A percentile compares a stretch with the other conserved stretches of the same genome.
These are phyloP conservation scores for Marasmius sp. DNA, from an alignment of 1,284 basidiomycete species.

Conservation along the genomic window DNA sequence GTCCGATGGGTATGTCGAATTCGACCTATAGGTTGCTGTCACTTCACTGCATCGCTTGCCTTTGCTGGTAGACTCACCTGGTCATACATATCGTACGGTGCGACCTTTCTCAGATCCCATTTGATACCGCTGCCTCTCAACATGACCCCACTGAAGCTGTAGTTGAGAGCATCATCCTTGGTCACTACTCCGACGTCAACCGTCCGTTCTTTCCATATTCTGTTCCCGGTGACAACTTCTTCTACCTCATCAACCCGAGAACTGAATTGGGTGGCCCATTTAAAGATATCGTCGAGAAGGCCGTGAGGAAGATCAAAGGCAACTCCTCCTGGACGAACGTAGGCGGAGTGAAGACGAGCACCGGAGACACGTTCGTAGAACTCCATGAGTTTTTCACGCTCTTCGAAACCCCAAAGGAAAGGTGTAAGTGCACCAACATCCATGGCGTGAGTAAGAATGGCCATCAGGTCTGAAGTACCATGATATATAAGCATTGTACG, in stretches of 20 bases:
- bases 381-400: slow-evolving; percentile 99
- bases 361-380: slow-evolving; percentile 99
- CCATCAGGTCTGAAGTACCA: slow-evolving; percentile 80
- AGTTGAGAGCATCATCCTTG: slow-evolving; percentile 90
- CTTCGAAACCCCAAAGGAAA: slow-evolving; percentile 99
- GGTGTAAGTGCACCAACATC: slow-evolving; percentile 98
- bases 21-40: slow-evolving; percentile 67
- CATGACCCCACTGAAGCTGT: slow-evolving; percentile 97
- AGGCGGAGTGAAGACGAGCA: slow-evolving; percentile 96
- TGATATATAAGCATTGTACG: neutral
- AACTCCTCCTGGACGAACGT: slow-evolving; percentile 96
- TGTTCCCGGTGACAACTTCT: slow-evolving; percentile 96
- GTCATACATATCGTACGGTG: slow-evolving; percentile 96
- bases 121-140: slow-evolving; percentile 90
- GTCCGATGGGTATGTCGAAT: slow-evolving; percentile 95
- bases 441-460: slow-evolving; percentile 93
- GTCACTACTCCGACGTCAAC: slow-evolving; percentile 91
- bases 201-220: slow-evolving; percentile 97
- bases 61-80: slow-evolving; percentile 49
- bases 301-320: slow-evolving; percentile 98
- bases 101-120: slow-evolving; percentile 93
- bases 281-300: slow-evolving; percentile 94
- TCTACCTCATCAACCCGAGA: slow-evolving; percentile 96
- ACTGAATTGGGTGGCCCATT: slow-evolving; percentile 95
- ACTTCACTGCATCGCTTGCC: neutral